phyloP scores from a whole-genome alignment of 1,284 basidiomycete species.

The Neotropicomus parvogracilis region DNA sequence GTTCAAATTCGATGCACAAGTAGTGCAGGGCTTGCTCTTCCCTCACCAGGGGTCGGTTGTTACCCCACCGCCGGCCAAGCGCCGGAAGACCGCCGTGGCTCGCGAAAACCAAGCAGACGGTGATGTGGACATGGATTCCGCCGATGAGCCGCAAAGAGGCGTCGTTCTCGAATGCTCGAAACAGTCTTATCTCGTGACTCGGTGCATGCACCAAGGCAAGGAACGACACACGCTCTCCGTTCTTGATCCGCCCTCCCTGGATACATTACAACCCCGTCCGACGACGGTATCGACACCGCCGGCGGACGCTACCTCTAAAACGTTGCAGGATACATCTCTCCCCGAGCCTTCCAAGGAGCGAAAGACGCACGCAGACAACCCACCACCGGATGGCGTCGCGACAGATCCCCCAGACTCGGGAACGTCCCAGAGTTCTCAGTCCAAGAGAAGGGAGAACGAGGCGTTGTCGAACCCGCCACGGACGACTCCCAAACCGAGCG shows the following conservation, averaged over 20 bases:
- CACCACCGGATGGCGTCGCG: not conserved
- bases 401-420: constrained; percentile 4
- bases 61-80: constrained; percentile 21
- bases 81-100: constrained; percentile 19
- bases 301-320: constrained; percentile 4
- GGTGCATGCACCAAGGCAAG: constrained; percentile 8
- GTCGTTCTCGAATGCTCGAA: constrained; percentile 25
- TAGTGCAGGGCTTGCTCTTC: constrained; percentile 47
- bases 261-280: not conserved
- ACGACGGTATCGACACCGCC: not conserved
- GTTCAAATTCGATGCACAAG: constrained; percentile 55
- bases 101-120: constrained; percentile 12
- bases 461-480: not conserved
- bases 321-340: constrained; percentile 1
- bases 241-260: constrained; percentile 5
- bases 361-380: not conserved
- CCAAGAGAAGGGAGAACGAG: not conserved
- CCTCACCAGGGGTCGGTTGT: constrained; percentile 21
- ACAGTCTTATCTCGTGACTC: constrained; percentile 24
- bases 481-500: constrained; percentile 1
- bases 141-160: constrained; percentile 14
- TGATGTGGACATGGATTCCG: constrained; percentile 10
- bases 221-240: constrained; percentile 21
- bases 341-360: not conserved
- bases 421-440: not conserved